These are phyloP conservation scores for Solanum habrochaites DNA, from an alignment of 257 asterid genomes.

Conservation along the genomic window DNA sequence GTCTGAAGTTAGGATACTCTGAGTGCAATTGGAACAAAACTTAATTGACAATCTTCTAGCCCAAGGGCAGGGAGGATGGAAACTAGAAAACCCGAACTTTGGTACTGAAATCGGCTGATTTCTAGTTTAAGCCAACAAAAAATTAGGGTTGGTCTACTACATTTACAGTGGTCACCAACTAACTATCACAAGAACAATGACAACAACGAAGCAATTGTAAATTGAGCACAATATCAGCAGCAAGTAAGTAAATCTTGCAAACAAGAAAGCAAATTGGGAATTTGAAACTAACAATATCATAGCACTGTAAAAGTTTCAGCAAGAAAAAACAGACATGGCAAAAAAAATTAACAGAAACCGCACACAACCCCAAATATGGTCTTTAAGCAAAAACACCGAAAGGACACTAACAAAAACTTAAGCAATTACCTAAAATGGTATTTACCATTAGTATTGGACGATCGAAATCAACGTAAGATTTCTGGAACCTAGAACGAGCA, in stretches of 20 bases:
- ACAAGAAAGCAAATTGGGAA: not conserved
- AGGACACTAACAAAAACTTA: not conserved
- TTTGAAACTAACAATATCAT: not conserved
- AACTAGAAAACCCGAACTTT: not conserved
- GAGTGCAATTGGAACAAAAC: not conserved
- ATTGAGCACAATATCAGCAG: not conserved
- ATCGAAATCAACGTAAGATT: not conserved
- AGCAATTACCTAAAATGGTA: not conserved
- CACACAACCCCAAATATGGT: not conserved
- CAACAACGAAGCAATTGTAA: not conserved
- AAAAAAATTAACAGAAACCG: not conserved
- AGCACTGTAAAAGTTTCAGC: not conserved
- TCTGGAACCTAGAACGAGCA: not conserved
- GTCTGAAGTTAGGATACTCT: not conserved
- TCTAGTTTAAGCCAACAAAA: not conserved
- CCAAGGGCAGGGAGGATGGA: not conserved
- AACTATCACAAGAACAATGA: not conserved
- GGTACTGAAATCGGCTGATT: not conserved
- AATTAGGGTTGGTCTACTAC: not conserved
- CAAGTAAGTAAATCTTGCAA: not conserved
- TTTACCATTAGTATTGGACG: not conserved
- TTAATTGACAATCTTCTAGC: not conserved
- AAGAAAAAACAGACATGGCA: not conserved
- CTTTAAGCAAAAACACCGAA: not conserved
- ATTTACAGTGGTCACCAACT: not conserved